These are phyloP conservation scores for Chenopodium album DNA, from an alignment of 148 eudicot genomes.

Conservation along the genomic window DNA sequence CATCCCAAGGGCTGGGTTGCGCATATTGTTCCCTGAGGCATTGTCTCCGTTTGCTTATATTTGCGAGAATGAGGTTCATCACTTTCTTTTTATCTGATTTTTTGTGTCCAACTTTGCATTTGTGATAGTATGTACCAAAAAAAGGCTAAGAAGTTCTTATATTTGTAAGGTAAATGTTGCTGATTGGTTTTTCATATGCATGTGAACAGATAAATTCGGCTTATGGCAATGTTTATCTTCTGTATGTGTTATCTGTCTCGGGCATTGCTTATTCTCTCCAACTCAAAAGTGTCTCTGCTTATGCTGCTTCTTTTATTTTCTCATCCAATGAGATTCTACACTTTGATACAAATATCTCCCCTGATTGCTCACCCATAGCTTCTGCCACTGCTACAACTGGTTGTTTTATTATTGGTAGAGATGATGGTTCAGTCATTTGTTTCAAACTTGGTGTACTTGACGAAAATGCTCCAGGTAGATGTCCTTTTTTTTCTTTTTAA, in stretches of 20 bases:
- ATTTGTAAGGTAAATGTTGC: neutral
- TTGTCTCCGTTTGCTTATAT: constrained; percentile 72
- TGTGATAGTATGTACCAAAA: neutral
- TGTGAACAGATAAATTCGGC: constrained; percentile 45
- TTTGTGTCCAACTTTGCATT: neutral
- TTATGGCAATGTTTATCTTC: constrained; percentile 56
- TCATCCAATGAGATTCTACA: constrained; percentile 54
- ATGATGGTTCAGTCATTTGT: constrained; percentile 77
- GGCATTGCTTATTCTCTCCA: constrained; percentile 69
- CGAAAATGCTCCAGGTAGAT: constrained; percentile 61
- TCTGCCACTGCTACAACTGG: constrained; percentile 65
- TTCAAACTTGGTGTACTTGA: constrained; percentile 71
- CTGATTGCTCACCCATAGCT: constrained; percentile 55
- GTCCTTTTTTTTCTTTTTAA: neutral
- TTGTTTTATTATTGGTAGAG: constrained; percentile 75
- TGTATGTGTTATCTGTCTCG: constrained; percentile 64
- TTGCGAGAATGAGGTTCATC: constrained; percentile 67
- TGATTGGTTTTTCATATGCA: constrained; percentile 2
- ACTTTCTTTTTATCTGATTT: neutral
- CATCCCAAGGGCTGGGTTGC: constrained; percentile 60
- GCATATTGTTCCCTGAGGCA: constrained; percentile 58
- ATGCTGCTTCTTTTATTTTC: constrained; percentile 55
- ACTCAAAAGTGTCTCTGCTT: constrained; percentile 46
- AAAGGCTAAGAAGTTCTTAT: neutral
- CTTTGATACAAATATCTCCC: constrained; percentile 46